Evolutionary conservation across 306 rosid species (phyloP), one percentile per base, ranked within the genome.

Genomic region (Prunus salicina): DNA sequence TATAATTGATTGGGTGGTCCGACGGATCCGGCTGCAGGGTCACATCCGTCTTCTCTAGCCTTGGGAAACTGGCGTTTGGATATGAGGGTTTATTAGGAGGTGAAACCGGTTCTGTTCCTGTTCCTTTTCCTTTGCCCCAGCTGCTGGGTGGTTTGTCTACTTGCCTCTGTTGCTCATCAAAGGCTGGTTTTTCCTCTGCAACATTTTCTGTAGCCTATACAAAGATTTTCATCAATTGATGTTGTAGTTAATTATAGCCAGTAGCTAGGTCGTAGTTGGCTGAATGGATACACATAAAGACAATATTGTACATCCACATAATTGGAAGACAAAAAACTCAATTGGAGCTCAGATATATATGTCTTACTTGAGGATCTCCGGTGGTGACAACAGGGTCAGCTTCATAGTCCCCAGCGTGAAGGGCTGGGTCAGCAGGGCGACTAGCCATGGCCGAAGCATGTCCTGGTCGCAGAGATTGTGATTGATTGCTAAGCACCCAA

Each of bases 31-130:
- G 84, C 65, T 71, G 64, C 72, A 76, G 81, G 55, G 83, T 84
- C 46, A 87, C 84, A 2, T 79, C 88, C 0, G 66, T 69, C 77
- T 86, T 90, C 81, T 82, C 89, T 5, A 90, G 81, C 80, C 84
- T 86, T 3, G 67, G 51, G 1, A 88, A 87, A 20, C 89, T 69
- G n/a, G 79, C 76, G 22, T 34, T 9, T 10, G 86, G 84, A 30
- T 45, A 14, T 12, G 87, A 83, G 6, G 85, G 84, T 64, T 82
- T 88, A 4, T 27, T 62, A 62, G 86, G 78, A 47, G 72, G 46
- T 69, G 3, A 64, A 4, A 84, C 75, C 10, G 76, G 64, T 14
- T 84, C 82, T 1, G 76, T 71, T 53, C 72, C 72, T 20, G 25
- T 24, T 12, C 63, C 45, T 34, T 18, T 51, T 7, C 18, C 22